These are phyloP conservation scores for Carex sylvatica DNA, from an alignment of 202 grass and related monocot species.

Conservation along the genomic window DNA sequence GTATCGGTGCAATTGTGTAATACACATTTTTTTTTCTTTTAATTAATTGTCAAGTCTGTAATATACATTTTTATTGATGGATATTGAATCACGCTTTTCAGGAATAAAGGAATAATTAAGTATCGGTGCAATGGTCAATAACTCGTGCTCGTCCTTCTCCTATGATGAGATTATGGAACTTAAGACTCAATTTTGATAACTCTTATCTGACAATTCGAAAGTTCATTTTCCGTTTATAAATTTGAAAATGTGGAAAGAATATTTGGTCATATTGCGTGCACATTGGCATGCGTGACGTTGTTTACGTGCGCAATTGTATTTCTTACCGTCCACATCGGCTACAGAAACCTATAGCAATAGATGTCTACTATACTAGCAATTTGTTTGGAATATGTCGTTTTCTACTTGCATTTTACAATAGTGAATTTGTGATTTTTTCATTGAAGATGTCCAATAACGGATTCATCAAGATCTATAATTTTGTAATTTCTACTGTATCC, in stretches of 20 bases:
- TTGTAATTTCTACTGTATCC: background rate
- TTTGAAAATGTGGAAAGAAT: background rate
- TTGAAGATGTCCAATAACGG: background rate
- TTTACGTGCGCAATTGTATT: constrained; percentile 1
- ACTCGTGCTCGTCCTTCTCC: background rate
- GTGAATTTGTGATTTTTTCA: background rate
- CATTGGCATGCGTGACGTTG: background rate
- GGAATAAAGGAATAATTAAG: background rate
- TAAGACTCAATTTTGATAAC: background rate
- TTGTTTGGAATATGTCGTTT: constrained; percentile 16
- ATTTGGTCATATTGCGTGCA: background rate
- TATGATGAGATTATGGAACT: background rate
- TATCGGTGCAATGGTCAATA: background rate
- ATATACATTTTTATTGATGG: background rate
- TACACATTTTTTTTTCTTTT: too few relatives aligned
- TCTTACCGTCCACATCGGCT: background rate
- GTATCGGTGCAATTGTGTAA: too few relatives aligned
- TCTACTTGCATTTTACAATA: background rate
- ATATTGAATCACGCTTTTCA: background rate
- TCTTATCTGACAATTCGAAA: background rate
- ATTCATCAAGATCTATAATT: background rate
- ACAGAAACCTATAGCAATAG: background rate
- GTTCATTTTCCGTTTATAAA: background rate
- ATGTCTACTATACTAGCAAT: background rate
- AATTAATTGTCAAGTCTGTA: constrained; percentile 15